These are phyloP conservation scores for Fusarium pseudocircinatum DNA, from an alignment of 2,329 filamentous ascomycete species.

Conservation along the genomic window DNA sequence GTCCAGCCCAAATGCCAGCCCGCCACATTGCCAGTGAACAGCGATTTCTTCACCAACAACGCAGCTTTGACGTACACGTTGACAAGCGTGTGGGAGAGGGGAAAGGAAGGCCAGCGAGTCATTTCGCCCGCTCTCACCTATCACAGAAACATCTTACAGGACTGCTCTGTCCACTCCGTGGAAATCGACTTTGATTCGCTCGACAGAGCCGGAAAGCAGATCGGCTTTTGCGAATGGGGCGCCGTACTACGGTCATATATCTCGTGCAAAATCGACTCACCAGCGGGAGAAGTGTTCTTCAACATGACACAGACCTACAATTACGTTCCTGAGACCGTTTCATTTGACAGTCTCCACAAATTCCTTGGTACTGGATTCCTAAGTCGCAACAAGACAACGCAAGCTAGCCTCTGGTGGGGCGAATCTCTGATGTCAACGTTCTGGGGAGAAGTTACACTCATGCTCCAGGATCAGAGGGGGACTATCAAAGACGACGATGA, in stretches of 20 bases:
- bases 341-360: neutral
- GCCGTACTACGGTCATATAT: neutral
- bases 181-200: neutral
- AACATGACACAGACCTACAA: neutral
- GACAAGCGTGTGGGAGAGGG: neutral
- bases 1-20: neutral
- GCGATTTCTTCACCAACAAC: neutral
- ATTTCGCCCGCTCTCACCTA: neutral
- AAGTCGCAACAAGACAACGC: neutral
- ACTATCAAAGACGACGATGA: neutral
- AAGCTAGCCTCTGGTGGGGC: neutral
- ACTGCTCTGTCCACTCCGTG: neutral
- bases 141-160: neutral
- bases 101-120: neutral
- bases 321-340: neutral
- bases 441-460: neutral
- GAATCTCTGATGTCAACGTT: neutral
- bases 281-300: neutral
- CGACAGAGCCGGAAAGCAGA: neutral
- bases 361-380: neutral
- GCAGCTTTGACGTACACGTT: neutral
- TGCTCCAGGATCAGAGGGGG: neutral
- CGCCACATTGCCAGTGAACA: neutral
- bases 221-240: neutral
- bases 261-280: neutral